Conservation (phyloP, 495 filamentous ascomycete species). For the Neurospora intermedia region DNA sequence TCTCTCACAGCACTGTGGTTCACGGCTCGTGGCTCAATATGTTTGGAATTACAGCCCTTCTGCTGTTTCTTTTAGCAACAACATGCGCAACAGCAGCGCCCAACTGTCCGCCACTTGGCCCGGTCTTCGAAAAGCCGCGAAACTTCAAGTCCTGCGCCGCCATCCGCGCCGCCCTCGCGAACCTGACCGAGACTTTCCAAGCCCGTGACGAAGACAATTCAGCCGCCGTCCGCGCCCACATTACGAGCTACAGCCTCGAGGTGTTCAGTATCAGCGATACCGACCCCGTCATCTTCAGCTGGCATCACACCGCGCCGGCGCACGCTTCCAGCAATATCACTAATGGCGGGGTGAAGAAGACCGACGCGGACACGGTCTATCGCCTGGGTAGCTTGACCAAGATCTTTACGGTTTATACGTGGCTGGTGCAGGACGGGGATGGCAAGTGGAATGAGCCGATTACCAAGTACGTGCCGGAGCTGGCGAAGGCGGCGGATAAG, state of each 20-base stretch:
- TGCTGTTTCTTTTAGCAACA: slow-evolving; percentile 3
- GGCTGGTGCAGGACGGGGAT: slow-evolving; percentile 34
- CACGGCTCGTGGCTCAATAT: neutral
- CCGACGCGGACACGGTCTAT: slow-evolving; percentile 39
- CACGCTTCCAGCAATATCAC: slow-evolving; percentile 14
- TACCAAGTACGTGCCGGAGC: slow-evolving; percentile 47
- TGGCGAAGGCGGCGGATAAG: slow-evolving; percentile 24
- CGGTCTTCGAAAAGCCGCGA: slow-evolving; percentile 34
- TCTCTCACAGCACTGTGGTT: neutral
- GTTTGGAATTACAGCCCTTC: neutral
- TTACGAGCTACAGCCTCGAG: slow-evolving; percentile 41
- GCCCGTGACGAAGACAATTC: slow-evolving; percentile 23
- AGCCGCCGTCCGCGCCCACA: slow-evolving; percentile 25
- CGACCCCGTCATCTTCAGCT: slow-evolving; percentile 33
- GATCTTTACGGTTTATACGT: slow-evolving; percentile 36
- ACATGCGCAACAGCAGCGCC: slow-evolving; percentile 12
- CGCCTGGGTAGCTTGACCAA: slow-evolving; percentile 42
- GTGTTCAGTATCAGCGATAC: slow-evolving; percentile 35
- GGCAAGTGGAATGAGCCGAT: slow-evolving; percentile 32
- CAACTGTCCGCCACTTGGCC: slow-evolving; percentile 40
- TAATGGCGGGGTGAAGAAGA: slow-evolving; percentile 24
- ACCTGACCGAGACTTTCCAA: slow-evolving; percentile 25
- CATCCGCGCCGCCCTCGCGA: slow-evolving; percentile 26
- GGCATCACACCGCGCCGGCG: slow-evolving; percentile 35
- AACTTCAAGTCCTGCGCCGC: slow-evolving; percentile 22